Conservation (phyloP, 306 rosid species). For the Trichosanthes cucumerina region DNA sequence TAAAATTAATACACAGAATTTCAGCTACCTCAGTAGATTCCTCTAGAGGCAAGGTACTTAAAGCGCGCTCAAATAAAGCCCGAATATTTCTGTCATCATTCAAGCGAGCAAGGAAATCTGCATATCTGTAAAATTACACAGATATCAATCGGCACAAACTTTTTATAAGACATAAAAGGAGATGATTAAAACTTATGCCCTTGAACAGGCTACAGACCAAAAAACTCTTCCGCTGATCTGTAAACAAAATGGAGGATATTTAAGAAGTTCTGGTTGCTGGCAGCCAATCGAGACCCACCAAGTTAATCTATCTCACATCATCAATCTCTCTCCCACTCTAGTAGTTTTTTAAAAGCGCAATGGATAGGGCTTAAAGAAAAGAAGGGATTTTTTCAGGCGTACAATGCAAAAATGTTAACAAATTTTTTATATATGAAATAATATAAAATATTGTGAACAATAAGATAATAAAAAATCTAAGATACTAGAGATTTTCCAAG, state of each 20-base stretch:
- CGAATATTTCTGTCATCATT: constrained; percentile 92
- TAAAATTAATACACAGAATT: background rate
- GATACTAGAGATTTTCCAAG: background rate
- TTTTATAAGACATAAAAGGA: background rate
- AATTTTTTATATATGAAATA: background rate
- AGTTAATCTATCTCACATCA: background rate
- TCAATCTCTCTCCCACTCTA: background rate
- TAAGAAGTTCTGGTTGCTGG: background rate
- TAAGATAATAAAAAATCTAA: background rate
- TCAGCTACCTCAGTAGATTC: constrained; percentile 71
- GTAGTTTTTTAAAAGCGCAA: background rate
- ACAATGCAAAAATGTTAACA: background rate
- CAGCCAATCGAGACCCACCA: background rate
- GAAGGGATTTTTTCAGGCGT: background rate
- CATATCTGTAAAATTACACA: constrained; percentile 52
- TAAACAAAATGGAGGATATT: constrained; percentile 1
- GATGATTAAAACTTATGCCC: background rate
- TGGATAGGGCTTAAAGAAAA: background rate
- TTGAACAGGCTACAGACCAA: background rate
- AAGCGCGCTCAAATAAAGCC: constrained; percentile 91
- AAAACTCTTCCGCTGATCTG: background rate
- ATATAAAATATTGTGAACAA: background rate
- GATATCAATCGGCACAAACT: background rate
- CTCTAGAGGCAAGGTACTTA: constrained; percentile 72
- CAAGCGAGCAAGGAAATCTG: constrained; percentile 85